Evolutionary conservation across 345 rosid species (phyloP).

Genomic region (Camelina laxa): DNA sequence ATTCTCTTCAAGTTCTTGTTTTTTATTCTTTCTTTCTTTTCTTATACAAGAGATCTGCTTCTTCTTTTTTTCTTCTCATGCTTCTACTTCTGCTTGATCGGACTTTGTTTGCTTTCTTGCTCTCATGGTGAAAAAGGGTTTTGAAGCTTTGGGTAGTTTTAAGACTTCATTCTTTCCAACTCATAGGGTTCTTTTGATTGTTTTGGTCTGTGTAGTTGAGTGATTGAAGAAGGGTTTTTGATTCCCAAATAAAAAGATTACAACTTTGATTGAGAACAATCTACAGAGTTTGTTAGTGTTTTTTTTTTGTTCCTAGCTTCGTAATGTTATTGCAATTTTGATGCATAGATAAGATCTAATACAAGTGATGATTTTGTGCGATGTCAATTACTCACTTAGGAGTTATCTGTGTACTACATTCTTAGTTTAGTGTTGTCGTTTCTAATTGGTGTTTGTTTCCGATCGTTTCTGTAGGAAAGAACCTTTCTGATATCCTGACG

Average conservation of each 20-base stretch:
- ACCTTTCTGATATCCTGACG: conserved; percentile 41
- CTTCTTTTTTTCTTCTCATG: not conserved
- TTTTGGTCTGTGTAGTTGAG: conserved; percentile 1
- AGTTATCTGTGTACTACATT: not conserved
- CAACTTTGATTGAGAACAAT: not conserved
- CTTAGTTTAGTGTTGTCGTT: conserved; percentile 17
- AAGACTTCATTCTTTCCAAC: not conserved
- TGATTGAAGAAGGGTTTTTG: not conserved
- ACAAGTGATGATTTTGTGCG: not conserved
- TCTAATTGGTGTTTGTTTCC: conserved; percentile 9
- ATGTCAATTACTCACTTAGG: not conserved
- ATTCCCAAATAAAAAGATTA: not conserved
- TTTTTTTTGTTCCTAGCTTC: not conserved
- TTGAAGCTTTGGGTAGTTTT: conserved; percentile 3
- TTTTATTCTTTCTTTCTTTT: not conserved
- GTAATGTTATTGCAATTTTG: not conserved
- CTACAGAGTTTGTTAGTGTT: not conserved
- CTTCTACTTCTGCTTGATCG: conserved; percentile 39
- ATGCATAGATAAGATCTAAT: not conserved
- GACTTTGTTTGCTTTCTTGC: conserved; percentile 13
- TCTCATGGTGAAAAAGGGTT: not conserved
- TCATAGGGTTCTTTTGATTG: not conserved
- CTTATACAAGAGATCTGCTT: conserved; percentile 42
- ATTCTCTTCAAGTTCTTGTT: conserved; percentile 33
- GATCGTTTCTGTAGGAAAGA: conserved; percentile 40